These are phyloP conservation scores for Drosera spatulata DNA, from an alignment of 179 eudicot species.

Conservation along the genomic window DNA sequence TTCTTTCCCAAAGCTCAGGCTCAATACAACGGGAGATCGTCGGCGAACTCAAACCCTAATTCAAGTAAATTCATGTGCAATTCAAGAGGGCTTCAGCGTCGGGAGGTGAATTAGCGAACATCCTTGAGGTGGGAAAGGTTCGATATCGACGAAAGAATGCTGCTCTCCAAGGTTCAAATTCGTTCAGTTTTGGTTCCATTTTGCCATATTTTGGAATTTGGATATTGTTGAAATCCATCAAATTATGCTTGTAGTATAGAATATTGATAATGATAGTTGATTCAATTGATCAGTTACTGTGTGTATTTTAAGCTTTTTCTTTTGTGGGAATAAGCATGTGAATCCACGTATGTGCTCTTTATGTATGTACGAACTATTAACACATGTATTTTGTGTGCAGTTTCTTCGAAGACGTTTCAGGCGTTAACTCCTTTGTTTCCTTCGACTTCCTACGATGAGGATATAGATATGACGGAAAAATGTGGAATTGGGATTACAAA, in stretches of 20 bases:
- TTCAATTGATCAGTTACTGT: not conserved
- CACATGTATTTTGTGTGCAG: constrained; percentile 21
- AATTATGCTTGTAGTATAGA: no score
- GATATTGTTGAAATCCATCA: no score
- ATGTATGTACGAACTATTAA: not conserved
- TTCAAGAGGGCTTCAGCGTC: constrained; percentile 69
- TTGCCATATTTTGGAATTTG: not conserved
- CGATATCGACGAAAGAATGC: constrained; percentile 39
- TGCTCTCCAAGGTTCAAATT: constrained; percentile 26
- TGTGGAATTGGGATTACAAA: constrained; percentile 27
- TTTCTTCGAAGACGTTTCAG: constrained; percentile 76
- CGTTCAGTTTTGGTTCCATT: not conserved
- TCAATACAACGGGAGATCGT: no score
- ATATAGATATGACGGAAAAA: constrained; percentile 36
- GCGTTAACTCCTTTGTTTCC: constrained; percentile 52
- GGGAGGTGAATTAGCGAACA: constrained; percentile 53
- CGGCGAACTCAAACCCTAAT: no score
- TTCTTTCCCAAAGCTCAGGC: no score
- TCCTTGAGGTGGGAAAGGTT: constrained; percentile 74
- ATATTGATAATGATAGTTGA: no score
- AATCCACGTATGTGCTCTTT: not conserved
- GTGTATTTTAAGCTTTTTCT: not conserved
- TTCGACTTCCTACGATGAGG: constrained; percentile 36
- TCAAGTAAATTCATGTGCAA: constrained; percentile 60
- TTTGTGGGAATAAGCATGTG: not conserved